Evolutionary conservation across 768 basidiomycete genomes (phyloP).

Genomic region (Tylopilus sp.): DNA sequence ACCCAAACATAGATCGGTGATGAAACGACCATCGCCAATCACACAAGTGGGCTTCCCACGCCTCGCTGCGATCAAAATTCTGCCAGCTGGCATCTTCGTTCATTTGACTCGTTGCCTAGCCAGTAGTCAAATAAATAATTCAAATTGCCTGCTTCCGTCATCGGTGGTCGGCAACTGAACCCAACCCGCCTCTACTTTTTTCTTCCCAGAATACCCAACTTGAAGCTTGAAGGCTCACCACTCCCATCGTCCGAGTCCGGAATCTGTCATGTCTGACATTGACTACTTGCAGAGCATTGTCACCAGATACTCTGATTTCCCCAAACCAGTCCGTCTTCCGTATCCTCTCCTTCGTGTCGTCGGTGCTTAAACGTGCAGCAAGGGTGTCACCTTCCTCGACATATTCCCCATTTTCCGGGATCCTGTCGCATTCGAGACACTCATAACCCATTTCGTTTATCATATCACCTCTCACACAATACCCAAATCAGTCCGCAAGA

Average conservation of each 20-base stretch:
- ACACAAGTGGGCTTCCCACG: too few relatives aligned
- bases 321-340: slow-evolving; percentile 67
- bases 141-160: slow-evolving; percentile 5
- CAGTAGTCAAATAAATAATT: too few relatives aligned
- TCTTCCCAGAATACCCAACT: neutral
- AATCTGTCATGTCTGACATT: slow-evolving; percentile 66
- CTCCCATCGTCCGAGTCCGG: neutral
- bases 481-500: slow-evolving; percentile 52
- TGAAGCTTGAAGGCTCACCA: neutral
- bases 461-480: slow-evolving; percentile 81
- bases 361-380: slow-evolving; percentile 26
- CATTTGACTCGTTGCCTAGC: neutral
- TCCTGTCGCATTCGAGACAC: slow-evolving; percentile 83
- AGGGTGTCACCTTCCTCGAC: slow-evolving; percentile 92
- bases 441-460: slow-evolving; percentile 85
- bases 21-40: too few relatives aligned
- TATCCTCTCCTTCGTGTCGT: neutral
- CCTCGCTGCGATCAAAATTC: neutral
- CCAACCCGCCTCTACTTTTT: neutral
- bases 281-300: slow-evolving; percentile 64
- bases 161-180: slow-evolving; percentile 6
- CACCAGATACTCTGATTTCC: slow-evolving; percentile 71
- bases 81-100: neutral
- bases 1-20: neutral
- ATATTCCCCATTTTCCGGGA: slow-evolving; percentile 90